Evolutionary conservation across 305 asterid species (phyloP).

Genomic region (Petunia hybrid): DNA sequence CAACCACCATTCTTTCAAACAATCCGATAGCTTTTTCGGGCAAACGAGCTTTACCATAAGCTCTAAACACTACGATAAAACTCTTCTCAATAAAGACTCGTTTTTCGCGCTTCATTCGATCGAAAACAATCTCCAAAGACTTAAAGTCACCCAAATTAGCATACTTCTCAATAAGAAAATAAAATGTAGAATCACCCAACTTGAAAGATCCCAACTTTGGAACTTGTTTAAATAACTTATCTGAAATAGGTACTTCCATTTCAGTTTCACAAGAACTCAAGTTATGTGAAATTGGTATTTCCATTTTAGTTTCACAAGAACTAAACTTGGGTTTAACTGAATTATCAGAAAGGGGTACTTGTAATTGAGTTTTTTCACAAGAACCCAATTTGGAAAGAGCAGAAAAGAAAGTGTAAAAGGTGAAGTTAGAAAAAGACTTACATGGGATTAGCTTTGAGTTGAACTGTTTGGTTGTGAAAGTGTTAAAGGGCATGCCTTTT

Average conservation of each 20-base stretch:
- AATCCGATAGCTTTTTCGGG: slow-evolving; percentile 69
- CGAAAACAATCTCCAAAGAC: slow-evolving; percentile 73
- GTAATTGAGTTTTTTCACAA: slow-evolving; percentile 37
- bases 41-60: slow-evolving; percentile 71
- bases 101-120: slow-evolving; percentile 70
- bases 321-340: neutral
- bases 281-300: slow-evolving; percentile 45
- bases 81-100: slow-evolving; percentile 73
- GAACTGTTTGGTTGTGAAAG: slow-evolving; percentile 44
- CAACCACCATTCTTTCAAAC: slow-evolving; percentile 74
- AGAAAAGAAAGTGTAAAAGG: slow-evolving; percentile 41
- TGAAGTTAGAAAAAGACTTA: slow-evolving; percentile 47
- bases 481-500: slow-evolving; percentile 57
- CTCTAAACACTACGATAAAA: slow-evolving; percentile 76
- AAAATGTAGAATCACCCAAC: slow-evolving; percentile 88
- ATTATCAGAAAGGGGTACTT: neutral
- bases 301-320: slow-evolving; percentile 34
- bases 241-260: slow-evolving; percentile 57
- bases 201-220: slow-evolving; percentile 69
- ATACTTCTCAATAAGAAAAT: slow-evolving; percentile 71
- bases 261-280: slow-evolving; percentile 36
- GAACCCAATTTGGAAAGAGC: slow-evolving; percentile 44
- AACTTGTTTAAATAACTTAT: slow-evolving; percentile 56
- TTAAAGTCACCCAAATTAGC: slow-evolving; percentile 69
- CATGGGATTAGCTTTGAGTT: slow-evolving; percentile 47